These are phyloP conservation scores for Jamesozyma hellenica DNA, from an alignment of 805 yeast genomes.

Conservation along the genomic window DNA sequence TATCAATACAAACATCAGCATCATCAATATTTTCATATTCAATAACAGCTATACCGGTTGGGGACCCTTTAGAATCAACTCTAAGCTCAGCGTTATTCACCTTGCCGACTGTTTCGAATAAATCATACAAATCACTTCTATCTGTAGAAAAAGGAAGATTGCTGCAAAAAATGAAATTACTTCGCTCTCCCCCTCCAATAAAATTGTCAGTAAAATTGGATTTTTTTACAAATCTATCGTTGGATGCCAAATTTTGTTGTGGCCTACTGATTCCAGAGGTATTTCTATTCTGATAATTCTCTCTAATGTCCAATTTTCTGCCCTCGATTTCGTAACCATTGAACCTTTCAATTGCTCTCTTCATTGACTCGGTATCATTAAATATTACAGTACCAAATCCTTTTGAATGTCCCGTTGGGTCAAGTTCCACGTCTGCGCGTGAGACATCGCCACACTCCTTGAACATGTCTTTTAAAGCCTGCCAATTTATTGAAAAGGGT, in stretches of 20 bases:
- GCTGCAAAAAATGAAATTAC: constrained; percentile 52
- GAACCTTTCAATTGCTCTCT: constrained; percentile 59
- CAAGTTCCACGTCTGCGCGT: constrained; percentile 69
- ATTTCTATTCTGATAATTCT: constrained; percentile 3
- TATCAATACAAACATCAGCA: constrained; percentile 66
- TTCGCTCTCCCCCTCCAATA: constrained; percentile 49
- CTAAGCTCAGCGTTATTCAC: constrained; percentile 71
- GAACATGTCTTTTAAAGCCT: constrained; percentile 75
- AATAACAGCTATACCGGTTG: constrained; percentile 81
- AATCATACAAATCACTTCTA: constrained; percentile 69
- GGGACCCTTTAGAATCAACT: constrained; percentile 47
- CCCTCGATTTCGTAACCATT: constrained; percentile 46
- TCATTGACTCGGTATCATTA: constrained; percentile 54
- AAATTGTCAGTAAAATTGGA: constrained; percentile 57
- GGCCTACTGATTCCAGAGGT: background rate
- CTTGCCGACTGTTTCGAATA: constrained; percentile 75
- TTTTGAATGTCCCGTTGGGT: constrained; percentile 54
- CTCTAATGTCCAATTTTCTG: constrained; percentile 8
- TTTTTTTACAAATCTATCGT: background rate
- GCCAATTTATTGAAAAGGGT: constrained; percentile 78
- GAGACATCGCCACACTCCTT: constrained; percentile 65
- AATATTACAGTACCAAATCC: constrained; percentile 80
- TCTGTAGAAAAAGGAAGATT: constrained; percentile 89
- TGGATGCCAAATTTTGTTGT: background rate
- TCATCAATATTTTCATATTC: constrained; percentile 54